Base-by-base conservation (phyloP, 352 stramenopile species). In the Phytophthora kernoviae region DNA sequence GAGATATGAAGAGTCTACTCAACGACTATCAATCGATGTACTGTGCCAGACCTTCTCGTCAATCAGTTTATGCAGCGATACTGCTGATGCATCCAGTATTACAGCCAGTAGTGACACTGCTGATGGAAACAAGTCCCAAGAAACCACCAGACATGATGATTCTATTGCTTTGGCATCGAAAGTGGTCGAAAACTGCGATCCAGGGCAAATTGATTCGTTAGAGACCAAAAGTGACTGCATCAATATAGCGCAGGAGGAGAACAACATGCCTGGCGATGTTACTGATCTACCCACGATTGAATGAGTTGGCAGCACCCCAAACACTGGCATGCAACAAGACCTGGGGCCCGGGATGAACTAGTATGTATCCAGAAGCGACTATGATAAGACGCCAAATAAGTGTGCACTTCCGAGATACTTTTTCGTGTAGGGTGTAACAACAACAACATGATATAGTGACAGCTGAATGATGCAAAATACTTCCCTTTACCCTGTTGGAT, bases 401-500 rank as follows among this genome's bases (percentile, higher is more conserved):
- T n/a, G n/a, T n/a, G n/a, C n/a, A n/a, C n/a, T n/a, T n/a, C n/a
- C n/a, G n/a, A n/a, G n/a, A n/a, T n/a, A n/a, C n/a, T n/a, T n/a
- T n/a, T n/a, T n/a, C n/a, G n/a, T n/a, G n/a, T n/a, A 33, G n/a
- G 42, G 26, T 12, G 32, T 14, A 52, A 59, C 52, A 51, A 36
- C 18, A 15, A 15, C n/a, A n/a, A n/a, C n/a, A n/a, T n/a, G n/a
- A n/a, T n/a, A 30, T 30, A 6, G 3, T 17, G 22, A 2, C 20
- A 30, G 6, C 20, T 42, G 37, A 62, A 42, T 22, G 55, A 65
- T 69, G 55, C 48, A 70, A 65, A 68, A 70, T 70, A 70, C 39
- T 65, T 62, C 60, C 55, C 59, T 64, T 40, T 55, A 60, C 41
- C 45, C 46, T 30, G 51, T 6, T 41, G 40, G 46, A 24, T 34